These are phyloP conservation scores for Dalbergia cultrata DNA, from an alignment of 306 rosid species.

Conservation along the genomic window DNA sequence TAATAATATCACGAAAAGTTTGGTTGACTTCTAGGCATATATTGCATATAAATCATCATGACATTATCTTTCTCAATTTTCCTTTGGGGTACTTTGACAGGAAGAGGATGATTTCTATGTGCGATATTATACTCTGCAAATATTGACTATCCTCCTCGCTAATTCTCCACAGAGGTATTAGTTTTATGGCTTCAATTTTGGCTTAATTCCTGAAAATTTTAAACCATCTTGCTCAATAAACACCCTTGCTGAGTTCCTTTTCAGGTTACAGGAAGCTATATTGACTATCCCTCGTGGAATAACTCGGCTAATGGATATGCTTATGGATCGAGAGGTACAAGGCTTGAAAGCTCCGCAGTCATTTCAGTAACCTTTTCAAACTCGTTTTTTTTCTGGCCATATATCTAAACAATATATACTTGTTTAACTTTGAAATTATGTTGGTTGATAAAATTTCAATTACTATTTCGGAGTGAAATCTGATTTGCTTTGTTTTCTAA, in stretches of 20 bases:
- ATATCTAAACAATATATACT: conserved; percentile 3
- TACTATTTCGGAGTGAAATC: conserved; percentile 9
- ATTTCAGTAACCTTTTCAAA: conserved; percentile 27
- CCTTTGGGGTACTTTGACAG: conserved; percentile 58
- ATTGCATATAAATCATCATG: conserved; percentile 19
- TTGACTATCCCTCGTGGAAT: conserved; percentile 92
- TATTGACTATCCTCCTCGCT: conserved; percentile 89
- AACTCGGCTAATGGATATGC: conserved; percentile 97
- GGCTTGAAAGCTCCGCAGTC: conserved; percentile 32
- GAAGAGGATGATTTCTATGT: conserved; percentile 96
- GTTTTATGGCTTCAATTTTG: conserved; percentile 43
- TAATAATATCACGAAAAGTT: conserved; percentile 12
- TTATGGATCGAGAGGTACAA: conserved; percentile 96
- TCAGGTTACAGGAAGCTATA: conserved; percentile 96
- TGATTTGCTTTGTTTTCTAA: background rate
- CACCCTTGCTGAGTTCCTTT: conserved; percentile 56
- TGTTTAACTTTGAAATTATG: conserved; percentile 14
- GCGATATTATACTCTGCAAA: conserved; percentile 92
- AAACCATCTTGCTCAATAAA: conserved; percentile 34
- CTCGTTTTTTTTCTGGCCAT: conserved; percentile 12
- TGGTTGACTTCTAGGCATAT: conserved; percentile 38
- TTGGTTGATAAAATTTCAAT: conserved; percentile 5
- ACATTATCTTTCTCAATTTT: conserved; percentile 26
- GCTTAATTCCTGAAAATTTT: conserved; percentile 32
- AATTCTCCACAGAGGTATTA: conserved; percentile 84